Conservation (phyloP, 495 filamentous ascomycete species). For the Aspergillus cristatus region DNA sequence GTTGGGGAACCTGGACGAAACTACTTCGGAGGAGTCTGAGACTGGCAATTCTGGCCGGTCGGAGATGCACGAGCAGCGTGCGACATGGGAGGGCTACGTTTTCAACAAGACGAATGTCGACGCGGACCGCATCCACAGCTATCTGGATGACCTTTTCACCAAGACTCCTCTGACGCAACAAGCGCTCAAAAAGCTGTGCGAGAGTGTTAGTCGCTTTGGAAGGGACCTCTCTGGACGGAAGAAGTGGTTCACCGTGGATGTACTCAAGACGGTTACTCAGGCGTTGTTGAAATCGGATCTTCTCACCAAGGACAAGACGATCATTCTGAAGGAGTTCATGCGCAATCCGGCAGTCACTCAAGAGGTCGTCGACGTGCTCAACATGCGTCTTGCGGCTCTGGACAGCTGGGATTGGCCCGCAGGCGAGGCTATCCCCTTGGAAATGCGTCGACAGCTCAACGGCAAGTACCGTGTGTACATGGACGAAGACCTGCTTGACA, state of each 20-base stretch:
- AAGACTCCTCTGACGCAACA: conserved; percentile 27
- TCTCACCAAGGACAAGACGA: conserved; percentile 49
- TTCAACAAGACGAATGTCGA: conserved; percentile 44
- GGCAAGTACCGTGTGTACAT: conserved; percentile 53
- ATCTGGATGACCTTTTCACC: conserved; percentile 45
- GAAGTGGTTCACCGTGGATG: conserved; percentile 24
- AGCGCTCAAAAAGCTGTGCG: conserved; percentile 35
- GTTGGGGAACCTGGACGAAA: conserved; percentile 31
- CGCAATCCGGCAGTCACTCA: conserved; percentile 44
- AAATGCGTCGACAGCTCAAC: conserved; percentile 54
- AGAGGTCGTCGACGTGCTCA: conserved; percentile 59
- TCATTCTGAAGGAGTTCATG: conserved; percentile 50
- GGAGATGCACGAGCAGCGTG: conserved; percentile 41
- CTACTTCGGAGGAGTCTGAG: conserved; percentile 1
- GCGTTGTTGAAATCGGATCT: conserved; percentile 48
- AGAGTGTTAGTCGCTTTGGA: conserved; percentile 37
- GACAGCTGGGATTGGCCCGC: conserved; percentile 53
- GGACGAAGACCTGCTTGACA: conserved; percentile 59
- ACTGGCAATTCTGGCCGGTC: conserved; percentile 34
- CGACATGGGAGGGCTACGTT: conserved; percentile 49
- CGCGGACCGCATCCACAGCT: conserved; percentile 32
- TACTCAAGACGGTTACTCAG: conserved; percentile 42
- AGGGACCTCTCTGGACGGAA: conserved; percentile 20
- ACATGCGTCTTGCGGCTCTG: conserved; percentile 53
- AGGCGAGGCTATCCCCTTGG: conserved; percentile 39